A percentile compares a stretch with the other conserved stretches of the same genome.
Evolutionary conservation across 345 rosid species (phyloP).

Genomic region (Barbarea vulgaris): DNA sequence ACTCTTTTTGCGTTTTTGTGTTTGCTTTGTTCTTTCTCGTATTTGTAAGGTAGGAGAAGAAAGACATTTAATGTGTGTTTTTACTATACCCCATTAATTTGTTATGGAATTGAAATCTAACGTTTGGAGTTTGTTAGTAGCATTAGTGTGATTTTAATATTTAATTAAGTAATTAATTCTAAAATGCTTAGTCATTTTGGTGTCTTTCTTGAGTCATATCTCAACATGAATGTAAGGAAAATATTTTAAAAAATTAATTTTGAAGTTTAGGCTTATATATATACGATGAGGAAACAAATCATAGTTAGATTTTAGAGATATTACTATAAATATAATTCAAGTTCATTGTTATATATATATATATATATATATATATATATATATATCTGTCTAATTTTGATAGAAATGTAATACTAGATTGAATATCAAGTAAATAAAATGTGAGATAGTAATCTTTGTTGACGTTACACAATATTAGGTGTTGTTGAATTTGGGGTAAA

Average conservation of each 20-base stretch:
- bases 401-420: neutral
- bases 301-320: neutral
- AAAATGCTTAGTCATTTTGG: neutral
- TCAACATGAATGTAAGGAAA: conserved; percentile 1
- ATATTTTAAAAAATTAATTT: neutral
- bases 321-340: neutral
- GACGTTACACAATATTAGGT: conserved; percentile 36
- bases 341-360: neutral
- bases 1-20: conserved; percentile 15
- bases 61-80: conserved; percentile 30
- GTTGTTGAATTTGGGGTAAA: conserved; percentile 40
- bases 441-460: conserved; percentile 10
- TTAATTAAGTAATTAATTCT: neutral
- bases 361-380: neutral
- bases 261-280: neutral
- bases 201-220: neutral
- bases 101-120: conserved; percentile 23
- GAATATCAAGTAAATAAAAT: conserved; percentile 14
- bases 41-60: conserved; percentile 33
- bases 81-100: conserved; percentile 30
- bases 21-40: conserved; percentile 34
- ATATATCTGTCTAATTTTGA: neutral
- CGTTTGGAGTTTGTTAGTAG: conserved; percentile 37
- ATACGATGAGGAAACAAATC: neutral
- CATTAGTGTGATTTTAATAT: conserved; percentile 26